Evolutionary conservation across 257 asterid species (phyloP), one percentile per base, ranked within the genome.

Genomic region (Scutellaria galericulata): DNA sequence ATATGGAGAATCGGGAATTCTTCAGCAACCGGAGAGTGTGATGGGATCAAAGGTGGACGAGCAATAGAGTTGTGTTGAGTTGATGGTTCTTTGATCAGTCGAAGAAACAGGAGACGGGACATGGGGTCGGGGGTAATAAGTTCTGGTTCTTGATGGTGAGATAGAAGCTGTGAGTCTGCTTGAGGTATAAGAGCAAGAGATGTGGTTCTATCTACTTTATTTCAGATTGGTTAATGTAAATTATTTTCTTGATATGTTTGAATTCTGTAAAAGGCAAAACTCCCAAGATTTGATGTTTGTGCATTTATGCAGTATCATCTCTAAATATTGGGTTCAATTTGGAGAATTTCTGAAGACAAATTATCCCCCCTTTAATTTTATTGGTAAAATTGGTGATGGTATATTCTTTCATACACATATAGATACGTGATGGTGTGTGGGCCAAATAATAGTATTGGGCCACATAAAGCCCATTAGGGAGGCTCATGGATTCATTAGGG

Each of bases 1-100:
- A 3, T 88, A 75, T 11, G 82, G 75, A 3, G 96, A 93, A 57
- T 66, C 84, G 0, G 75, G 76, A 70, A 74, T 41, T 58, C 64
- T 70, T 42, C 76, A 57, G 58, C 84, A 65, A 41, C 45, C 77
- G 12, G 82, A 80, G 51, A 65, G 50, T 42, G 55, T 63, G 53
- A 44, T 37, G 48, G 27, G 60, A 42, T 69, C 77, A 57, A 83
- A 77, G 68, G 52, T 55, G 46, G 81, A 64, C 39, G 86, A 82
- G 77, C 64, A 59, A 61, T 79, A 79, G 77, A 70, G 48, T 9
- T 37, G 4, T 12, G 42, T 31, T 11, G 2, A 13, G n/a, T 11
- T 46, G 52, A 46, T 8, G 52, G 37, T 1, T 68, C 53, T 40
- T 2, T 15, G 27, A 48, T 55, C 55, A 4, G 31, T 7, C 6